A percentile compares a stretch with the other conserved stretches of the same genome.
These are phyloP conservation scores for Spizellomyces sp. DNA, from an alignment of 192 early-diverging fungal genomes.

Conservation along the genomic window DNA sequence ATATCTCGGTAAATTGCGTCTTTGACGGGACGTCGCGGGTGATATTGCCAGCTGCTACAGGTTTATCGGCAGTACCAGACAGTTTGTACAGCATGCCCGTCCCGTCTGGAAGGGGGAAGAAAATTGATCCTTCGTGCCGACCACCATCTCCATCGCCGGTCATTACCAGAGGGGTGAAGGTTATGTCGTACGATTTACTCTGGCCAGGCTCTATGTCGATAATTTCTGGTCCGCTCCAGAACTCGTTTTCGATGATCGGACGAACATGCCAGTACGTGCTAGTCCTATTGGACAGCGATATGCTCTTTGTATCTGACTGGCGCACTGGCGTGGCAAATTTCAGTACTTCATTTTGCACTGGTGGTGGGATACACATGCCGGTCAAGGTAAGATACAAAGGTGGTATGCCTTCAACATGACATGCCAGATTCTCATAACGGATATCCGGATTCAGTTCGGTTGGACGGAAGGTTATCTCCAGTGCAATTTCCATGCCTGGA, in stretches of 20 bases:
- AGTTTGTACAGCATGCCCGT: conserved; percentile 62
- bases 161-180: conserved; percentile 54
- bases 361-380: conserved; percentile 60
- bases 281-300: conserved; percentile 54
- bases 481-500: conserved; percentile 60
- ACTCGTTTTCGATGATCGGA: conserved; percentile 63
- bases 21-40: conserved; percentile 61
- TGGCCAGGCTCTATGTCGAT: conserved; percentile 61
- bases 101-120: conserved; percentile 66
- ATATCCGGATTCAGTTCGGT: conserved; percentile 56
- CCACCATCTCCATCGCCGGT: conserved; percentile 54
- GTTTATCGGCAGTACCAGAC: conserved; percentile 59
- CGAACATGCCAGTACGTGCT: conserved; percentile 52
- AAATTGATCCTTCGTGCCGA: conserved; percentile 61
- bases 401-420: conserved; percentile 47
- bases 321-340: conserved; percentile 62
- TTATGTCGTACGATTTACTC: conserved; percentile 56
- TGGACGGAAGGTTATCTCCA: conserved; percentile 65
- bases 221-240: conserved; percentile 53
- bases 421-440: conserved; percentile 54
- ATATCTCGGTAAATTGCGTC: conserved; percentile 53
- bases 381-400: conserved; percentile 55
- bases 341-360: conserved; percentile 53
- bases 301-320: conserved; percentile 52
- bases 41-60: conserved; percentile 48